Evolutionary conservation across 2,329 filamentous ascomycete species (phyloP), one percentile per base, ranked within the genome.

Genomic region (Colletotrichum sidae): DNA sequence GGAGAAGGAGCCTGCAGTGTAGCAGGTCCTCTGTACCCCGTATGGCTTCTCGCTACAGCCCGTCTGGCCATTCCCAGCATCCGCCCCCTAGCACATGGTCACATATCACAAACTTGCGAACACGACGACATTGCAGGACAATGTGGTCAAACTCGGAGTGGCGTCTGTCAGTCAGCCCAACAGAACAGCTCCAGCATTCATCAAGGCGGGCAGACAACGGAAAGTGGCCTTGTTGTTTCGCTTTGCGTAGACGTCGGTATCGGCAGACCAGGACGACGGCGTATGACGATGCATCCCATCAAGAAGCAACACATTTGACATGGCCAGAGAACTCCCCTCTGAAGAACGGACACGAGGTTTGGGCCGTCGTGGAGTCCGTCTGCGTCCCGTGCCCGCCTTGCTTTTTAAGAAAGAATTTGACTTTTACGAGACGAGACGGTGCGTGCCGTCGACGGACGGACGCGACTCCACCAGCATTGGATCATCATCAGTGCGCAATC

Each of bases 351-450:
- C 60, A 49, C 55, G 25, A 60, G 56, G 50, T 46, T 65, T 60
- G 50, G 56, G 41, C 50, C 61, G 50, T 60, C 46, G 50, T 65
- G 33, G 34, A 50, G 60, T 65, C 61, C 60, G 45, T 50, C 55
- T 55, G 41, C 56, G 44, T 60, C 61, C 56, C 61, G 51, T 65
- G 17, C 17, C 17, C 17, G 17, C 17, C 17, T 17, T 51, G 35
- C 38, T 47, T 55, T 37, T 59, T 63, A 25, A 25, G 25, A 25
- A 25, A 25, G 25, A 25, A 25, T 65, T 64, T 55, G 56, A 55
- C 52, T 52, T 65, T 65, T 37, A 39, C 50, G 61, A 65, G 61
- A 65, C 61, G 61, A 57, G 61, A 65, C 61, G 61, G 61, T 65
- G 61, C 61, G 61, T 65, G 61, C 61, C 61, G 61, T 60, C 56